A percentile compares a stretch with the other conserved stretches of the same genome.
Conservation (phyloP, 352 stramenopile species). For the Globisporangium spiculum region DNA sequence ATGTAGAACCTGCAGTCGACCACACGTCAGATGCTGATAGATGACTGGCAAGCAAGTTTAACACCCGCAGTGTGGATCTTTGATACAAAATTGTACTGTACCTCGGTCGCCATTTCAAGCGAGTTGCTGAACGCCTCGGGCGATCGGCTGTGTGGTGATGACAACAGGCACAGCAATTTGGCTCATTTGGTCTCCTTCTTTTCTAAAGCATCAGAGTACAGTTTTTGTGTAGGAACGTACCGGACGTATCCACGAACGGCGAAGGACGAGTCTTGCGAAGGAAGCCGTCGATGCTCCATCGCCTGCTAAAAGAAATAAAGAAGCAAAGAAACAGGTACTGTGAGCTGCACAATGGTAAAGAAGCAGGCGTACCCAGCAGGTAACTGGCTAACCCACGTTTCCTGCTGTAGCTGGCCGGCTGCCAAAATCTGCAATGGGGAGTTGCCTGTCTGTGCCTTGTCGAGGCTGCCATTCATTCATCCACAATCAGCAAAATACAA, state of each 20-base stretch:
- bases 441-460: conserved; percentile 14
- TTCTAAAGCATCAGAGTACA: not conserved
- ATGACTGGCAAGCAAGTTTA: not conserved
- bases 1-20: conserved; percentile 1
- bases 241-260: conserved; percentile 50
- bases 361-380: not conserved
- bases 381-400: conserved; percentile 18
- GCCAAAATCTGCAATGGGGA: conserved; percentile 21
- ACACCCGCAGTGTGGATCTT: not conserved
- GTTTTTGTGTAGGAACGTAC: conserved; percentile 20
- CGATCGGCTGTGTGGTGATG: not conserved
- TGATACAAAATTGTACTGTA: not conserved
- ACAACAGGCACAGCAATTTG: not conserved
- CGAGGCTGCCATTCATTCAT: conserved; percentile 8
- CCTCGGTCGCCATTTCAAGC: conserved; percentile 13
- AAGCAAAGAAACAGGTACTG: not conserved
- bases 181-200: not conserved
- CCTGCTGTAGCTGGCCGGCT: conserved; percentile 28
- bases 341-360: not conserved
- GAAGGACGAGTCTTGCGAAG: conserved; percentile 27
- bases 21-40: not conserved
- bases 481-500: not conserved
- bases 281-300: conserved; percentile 14
- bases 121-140: conserved; percentile 12
- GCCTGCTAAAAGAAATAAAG: conserved; percentile 6